A percentile compares a stretch with the other conserved stretches of the same genome.
Conservation (phyloP, 192 early-diverging fungal genomes). For the Allomyces macrogynus region DNA sequence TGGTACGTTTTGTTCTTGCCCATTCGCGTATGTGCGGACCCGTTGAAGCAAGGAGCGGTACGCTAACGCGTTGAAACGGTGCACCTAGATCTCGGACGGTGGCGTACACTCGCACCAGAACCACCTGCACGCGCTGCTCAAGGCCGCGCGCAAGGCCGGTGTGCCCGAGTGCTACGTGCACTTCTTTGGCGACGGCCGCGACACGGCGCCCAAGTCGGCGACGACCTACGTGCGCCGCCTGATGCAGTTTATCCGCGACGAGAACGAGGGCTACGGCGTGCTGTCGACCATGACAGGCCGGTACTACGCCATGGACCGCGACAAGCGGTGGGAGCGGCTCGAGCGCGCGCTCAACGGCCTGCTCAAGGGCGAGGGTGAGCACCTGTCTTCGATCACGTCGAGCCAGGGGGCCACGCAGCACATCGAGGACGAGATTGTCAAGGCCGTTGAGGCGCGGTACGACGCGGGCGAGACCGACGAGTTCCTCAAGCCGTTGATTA, state of each 20-base stretch:
- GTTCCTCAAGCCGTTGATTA: slow-evolving; percentile 97
- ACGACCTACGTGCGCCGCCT: slow-evolving; percentile 60
- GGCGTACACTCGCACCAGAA: slow-evolving; percentile 94
- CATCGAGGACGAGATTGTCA: neutral
- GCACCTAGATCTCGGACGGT: slow-evolving; percentile 65
- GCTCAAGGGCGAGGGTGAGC: slow-evolving; percentile 54
- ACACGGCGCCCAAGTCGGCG: slow-evolving; percentile 78
- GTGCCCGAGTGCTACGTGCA: slow-evolving; percentile 78
- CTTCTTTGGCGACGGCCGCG: slow-evolving; percentile 95
- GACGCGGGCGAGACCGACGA: slow-evolving; percentile 88
- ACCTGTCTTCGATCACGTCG: slow-evolving; percentile 11
- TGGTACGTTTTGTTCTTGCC: slow-evolving; percentile 23
- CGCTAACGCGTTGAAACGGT: neutral
- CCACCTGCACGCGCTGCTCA: slow-evolving; percentile 66
- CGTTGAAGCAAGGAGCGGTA: neutral
- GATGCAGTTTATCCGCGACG: slow-evolving; percentile 30
- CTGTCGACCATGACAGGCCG: slow-evolving; percentile 86
- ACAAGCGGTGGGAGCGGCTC: slow-evolving; percentile 99
- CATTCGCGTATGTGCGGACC: neutral
- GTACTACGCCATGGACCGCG: slow-evolving; percentile 99
- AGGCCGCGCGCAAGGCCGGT: slow-evolving; percentile 61
- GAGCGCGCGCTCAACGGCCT: slow-evolving; percentile 85
- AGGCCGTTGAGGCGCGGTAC: slow-evolving; percentile 69
- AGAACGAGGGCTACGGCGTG: slow-evolving; percentile 51
- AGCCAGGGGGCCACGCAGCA: neutral